Evolutionary conservation across 2,329 filamentous ascomycete species (phyloP).

Genomic region (Dothideomycetes sp.): DNA sequence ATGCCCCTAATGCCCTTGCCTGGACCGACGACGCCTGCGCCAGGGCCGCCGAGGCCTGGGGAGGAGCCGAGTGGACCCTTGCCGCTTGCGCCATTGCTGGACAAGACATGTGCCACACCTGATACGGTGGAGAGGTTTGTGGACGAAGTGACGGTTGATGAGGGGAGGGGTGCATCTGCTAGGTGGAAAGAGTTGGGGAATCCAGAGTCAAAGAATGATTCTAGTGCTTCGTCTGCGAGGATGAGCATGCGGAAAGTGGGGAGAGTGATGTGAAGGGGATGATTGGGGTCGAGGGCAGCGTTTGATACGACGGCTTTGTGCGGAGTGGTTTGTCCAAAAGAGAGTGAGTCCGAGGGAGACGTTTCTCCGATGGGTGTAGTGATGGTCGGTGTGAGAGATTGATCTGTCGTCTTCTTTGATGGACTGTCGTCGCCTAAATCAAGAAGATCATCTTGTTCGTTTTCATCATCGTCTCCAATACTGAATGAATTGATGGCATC

Average conservation of each 20-base stretch:
- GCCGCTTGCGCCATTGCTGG: no score
- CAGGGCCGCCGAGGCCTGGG: conserved; percentile 20
- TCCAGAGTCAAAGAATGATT: conserved; percentile 94
- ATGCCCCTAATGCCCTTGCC: conserved; percentile 79
- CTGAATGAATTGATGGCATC: conserved; percentile 51
- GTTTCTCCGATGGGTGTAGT: conserved; percentile 10
- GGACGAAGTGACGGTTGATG: conserved; percentile 39
- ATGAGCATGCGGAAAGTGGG: conserved; percentile 99
- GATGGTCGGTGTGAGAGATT: conserved; percentile 2
- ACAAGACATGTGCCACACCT: neutral
- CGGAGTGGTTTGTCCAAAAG: conserved; percentile 22
- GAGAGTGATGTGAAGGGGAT: conserved; percentile 88
- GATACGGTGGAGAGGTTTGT: conserved; percentile 62
- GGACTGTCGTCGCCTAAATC: conserved; percentile 41
- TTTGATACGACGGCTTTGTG: conserved; percentile 71
- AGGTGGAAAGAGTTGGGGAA: conserved; percentile 91
- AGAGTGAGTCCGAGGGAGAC: conserved; percentile 17
- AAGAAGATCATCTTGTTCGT: conserved; percentile 40
- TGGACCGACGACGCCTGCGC: conserved; percentile 46
- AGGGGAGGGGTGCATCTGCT: conserved; percentile 49
- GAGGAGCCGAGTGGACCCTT: no score
- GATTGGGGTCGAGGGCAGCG: conserved; percentile 79
- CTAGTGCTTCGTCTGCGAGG: conserved; percentile 85
- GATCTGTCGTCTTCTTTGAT: conserved; percentile 13
- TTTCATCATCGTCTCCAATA: conserved; percentile 58